Evolutionary conservation across 805 yeast genomes (phyloP), one percentile per base, ranked within the genome.

Genomic region (Metschnikowia vanudenii): DNA sequence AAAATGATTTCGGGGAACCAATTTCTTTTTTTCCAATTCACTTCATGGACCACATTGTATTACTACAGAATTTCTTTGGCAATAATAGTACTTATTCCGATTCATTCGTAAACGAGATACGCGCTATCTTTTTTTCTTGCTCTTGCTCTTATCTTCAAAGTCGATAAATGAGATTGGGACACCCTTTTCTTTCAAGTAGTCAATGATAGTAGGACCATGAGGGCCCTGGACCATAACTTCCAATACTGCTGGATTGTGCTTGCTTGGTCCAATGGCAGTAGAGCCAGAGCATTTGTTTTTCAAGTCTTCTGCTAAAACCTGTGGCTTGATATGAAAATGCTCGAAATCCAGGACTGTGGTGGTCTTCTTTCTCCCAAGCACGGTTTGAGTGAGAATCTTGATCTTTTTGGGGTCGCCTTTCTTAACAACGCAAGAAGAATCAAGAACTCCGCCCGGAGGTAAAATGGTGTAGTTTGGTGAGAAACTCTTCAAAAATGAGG

Each of bases 221-320:
- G 92, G 86, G 0, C 99, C 99, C 68, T 94, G 98, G 2, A 94
- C 96, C 39, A 82, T 76, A 3, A 94, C 89, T 57, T 88, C 95
- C 34, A 73, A 63, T 0, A 76, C 58, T 32, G 74, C 76, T 4
- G 84, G 83, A 42, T 79, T 76, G 33, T 77, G 78, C 13, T 71
- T 69, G 35, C 80, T 78, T 24, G 79, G 81, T 0, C 84, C 84
- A 10, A 87, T 75, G 0, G 96, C 82, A 0, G 94, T 77, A 0
- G 97, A 88, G 0, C 97, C 96, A 11, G 96, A 91, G 62, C 98
- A 94, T 52, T 82, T 82, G 17, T 81, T 80, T 49, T 85, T 81
- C 52, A 92, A 65, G 37, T 81, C 85, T 26, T 79, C 81, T 2
- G 95, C 83, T 14, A 94, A 64, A 9, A 73, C 73, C 24, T 79